Percentiles rank a stretch among this genome's conserved stretches.
These are phyloP conservation scores for Podospora tetraspora DNA, from an alignment of 495 filamentous ascomycete genomes.

Conservation along the genomic window DNA sequence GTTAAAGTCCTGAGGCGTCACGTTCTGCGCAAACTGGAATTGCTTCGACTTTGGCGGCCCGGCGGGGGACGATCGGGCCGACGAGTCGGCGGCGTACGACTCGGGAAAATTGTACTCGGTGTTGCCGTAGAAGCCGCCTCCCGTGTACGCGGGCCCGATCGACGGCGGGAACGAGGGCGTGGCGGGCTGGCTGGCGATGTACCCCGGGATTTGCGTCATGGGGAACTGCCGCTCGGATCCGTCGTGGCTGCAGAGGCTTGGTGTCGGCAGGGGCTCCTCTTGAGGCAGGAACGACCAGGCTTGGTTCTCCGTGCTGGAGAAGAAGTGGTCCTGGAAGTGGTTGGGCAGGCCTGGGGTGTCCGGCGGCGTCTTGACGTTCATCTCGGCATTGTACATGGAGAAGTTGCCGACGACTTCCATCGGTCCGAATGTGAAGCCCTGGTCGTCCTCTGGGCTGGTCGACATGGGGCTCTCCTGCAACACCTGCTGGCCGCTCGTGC, in stretches of 20 bases:
- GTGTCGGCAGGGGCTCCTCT: conserved; percentile 42
- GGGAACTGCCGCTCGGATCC: conserved; percentile 39
- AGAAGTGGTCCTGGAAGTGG: conserved; percentile 32
- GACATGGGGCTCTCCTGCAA: conserved; percentile 30
- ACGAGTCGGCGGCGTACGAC: conserved; percentile 37
- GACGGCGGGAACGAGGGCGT: conserved; percentile 40
- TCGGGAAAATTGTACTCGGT: conserved; percentile 42
- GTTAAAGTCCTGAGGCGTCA: conserved; percentile 44
- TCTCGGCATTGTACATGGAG: conserved; percentile 29
- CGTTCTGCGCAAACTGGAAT: conserved; percentile 47
- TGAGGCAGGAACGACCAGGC: conserved; percentile 31
- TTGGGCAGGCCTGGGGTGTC: conserved; percentile 38
- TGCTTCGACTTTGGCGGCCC: conserved; percentile 36
- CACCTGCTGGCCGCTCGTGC: conserved; percentile 20
- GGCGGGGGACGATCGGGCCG: conserved; percentile 38
- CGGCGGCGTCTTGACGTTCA: conserved; percentile 42
- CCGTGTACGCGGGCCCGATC: conserved; percentile 31
- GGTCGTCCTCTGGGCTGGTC: conserved; percentile 35
- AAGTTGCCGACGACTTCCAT: conserved; percentile 17
- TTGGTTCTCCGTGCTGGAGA: conserved; percentile 23
- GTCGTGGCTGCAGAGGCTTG: conserved; percentile 39
- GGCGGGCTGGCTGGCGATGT: conserved; percentile 38
- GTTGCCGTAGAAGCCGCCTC: conserved; percentile 27
- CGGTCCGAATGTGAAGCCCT: conserved; percentile 29
- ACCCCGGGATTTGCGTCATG: conserved; percentile 35